phyloP scores from a whole-genome alignment of 192 early-diverging fungal genomes.

The Coemansia sp. region DNA sequence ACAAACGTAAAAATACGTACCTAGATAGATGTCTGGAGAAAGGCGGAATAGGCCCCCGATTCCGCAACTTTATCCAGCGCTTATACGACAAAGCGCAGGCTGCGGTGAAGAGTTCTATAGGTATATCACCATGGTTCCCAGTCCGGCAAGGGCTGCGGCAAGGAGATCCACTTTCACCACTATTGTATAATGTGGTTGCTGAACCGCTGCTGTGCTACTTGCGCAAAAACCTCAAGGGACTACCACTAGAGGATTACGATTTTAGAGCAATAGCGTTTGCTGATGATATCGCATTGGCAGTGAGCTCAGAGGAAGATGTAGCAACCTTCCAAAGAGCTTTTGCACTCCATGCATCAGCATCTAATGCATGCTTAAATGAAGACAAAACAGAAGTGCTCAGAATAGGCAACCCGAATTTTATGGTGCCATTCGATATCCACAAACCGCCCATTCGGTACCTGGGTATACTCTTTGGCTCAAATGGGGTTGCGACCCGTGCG shows the following conservation, averaged over 20 bases:
- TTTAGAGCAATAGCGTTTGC: constrained; percentile 11
- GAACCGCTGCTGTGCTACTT: constrained; percentile 16
- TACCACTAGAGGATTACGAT: background rate
- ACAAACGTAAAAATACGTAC: background rate
- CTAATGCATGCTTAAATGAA: constrained; percentile 10
- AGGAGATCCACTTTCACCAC: constrained; percentile 13
- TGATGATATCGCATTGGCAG: constrained; percentile 10
- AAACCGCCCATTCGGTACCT: constrained; percentile 3
- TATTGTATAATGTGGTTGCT: constrained; percentile 11
- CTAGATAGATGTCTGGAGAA: constrained; percentile 3
- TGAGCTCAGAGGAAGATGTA: background rate
- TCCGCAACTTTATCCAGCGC: background rate
- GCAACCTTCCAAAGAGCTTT: background rate
- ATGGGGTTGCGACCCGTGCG: background rate
- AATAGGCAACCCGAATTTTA: background rate
- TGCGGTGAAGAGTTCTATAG: background rate
- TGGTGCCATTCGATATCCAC: background rate
- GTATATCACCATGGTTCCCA: background rate
- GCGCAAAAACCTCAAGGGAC: background rate
- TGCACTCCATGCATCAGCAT: background rate
- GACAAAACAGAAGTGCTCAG: constrained; percentile 14
- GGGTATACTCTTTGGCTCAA: constrained; percentile 3
- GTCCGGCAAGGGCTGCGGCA: constrained; percentile 6
- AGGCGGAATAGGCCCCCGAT: constrained; percentile 1
- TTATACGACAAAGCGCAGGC: background rate